A percentile compares a stretch with the other conserved stretches of the same genome.
These are phyloP conservation scores for Clarkia xantiana DNA, from an alignment of 345 rosid species.

Conservation along the genomic window DNA sequence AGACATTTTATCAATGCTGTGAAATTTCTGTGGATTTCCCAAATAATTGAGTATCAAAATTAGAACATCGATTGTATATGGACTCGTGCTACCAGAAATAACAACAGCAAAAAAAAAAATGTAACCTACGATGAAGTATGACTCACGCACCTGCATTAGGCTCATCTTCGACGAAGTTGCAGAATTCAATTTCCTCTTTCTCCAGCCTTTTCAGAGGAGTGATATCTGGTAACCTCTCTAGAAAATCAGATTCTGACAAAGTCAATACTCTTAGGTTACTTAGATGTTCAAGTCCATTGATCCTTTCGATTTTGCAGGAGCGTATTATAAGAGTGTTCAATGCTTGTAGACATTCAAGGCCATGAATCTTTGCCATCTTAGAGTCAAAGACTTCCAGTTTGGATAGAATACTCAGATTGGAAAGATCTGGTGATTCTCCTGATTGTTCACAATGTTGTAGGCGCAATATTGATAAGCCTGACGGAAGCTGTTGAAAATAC, in stretches of 20 bases:
- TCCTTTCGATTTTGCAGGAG: background rate
- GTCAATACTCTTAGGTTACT: background rate
- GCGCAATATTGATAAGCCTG: background rate
- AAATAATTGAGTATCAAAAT: no score
- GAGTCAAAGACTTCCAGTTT: background rate
- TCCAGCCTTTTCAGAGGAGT: background rate
- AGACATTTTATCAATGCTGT: no score
- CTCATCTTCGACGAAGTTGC: background rate
- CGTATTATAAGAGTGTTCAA: background rate
- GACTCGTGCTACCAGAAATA: no score
- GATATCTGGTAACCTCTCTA: background rate
- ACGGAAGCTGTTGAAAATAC: slow-evolving; percentile 1
- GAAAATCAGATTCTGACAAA: rapidly evolving
- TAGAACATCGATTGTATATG: no score
- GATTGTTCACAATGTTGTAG: background rate
- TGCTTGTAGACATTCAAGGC: background rate
- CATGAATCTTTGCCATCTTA: background rate
- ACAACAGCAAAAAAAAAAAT: no score
- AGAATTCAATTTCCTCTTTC: background rate
- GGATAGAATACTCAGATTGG: background rate
- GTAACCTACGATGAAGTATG: no score
- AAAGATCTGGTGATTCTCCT: background rate
- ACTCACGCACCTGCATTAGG: no score
- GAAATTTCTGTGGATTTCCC: no score
- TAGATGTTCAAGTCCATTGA: background rate